Conservation (phyloP, 192 early-diverging fungal species). For the Backusella tuberculispora region DNA sequence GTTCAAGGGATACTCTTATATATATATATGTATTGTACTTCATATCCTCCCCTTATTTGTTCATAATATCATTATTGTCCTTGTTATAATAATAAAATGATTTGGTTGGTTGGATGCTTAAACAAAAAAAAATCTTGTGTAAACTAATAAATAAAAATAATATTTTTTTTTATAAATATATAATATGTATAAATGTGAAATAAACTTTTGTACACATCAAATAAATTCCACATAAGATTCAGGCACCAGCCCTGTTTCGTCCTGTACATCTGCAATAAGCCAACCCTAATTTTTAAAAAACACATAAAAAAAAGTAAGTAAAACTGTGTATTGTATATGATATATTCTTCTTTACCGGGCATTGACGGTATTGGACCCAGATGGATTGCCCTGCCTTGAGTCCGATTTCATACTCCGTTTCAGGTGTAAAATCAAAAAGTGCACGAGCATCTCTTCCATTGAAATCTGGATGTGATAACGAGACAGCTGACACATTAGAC, state of each 20-base stretch:
- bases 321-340: background rate
- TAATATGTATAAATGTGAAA: background rate
- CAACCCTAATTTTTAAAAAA: slow-evolving; percentile 51
- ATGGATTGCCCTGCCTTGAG: slow-evolving; percentile 67
- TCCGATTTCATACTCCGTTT: slow-evolving; percentile 67
- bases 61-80: background rate
- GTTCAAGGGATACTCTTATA: too few relatives aligned
- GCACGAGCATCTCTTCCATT: slow-evolving; percentile 57
- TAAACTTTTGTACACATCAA: slow-evolving; percentile 24
- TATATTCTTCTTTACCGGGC: slow-evolving; percentile 38
- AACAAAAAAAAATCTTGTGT: background rate
- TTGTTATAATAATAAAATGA: background rate
- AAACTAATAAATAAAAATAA: background rate
- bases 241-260: slow-evolving; percentile 73
- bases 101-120: slow-evolving; percentile 8
- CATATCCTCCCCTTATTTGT: background rate
- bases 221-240: slow-evolving; percentile 76
- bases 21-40: too few relatives aligned
- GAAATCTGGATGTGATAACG: slow-evolving; percentile 41
- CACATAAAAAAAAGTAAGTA: slow-evolving; percentile 8
- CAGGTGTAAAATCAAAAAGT: slow-evolving; percentile 79
- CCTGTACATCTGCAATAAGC: slow-evolving; percentile 68
- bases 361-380: slow-evolving; percentile 72
- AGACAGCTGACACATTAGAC: slow-evolving; percentile 27
- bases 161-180: background rate